phyloP scores from a whole-genome alignment of 1,284 basidiomycete species.

The Blastosporella zonata region DNA sequence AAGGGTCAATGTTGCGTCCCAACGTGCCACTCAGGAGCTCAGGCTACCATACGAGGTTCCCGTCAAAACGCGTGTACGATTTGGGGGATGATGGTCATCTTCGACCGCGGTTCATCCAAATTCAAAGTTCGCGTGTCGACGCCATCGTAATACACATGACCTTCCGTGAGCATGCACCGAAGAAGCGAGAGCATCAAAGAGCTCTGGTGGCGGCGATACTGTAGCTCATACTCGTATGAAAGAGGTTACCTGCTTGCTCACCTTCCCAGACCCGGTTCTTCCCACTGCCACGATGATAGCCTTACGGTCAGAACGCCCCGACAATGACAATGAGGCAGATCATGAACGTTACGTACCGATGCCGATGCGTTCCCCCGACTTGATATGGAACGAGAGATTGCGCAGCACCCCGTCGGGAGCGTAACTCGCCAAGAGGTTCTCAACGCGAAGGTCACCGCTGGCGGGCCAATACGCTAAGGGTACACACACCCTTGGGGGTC shows the following conservation, averaged over 20 bases:
- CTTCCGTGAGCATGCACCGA: conserved; percentile 50
- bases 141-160: conserved; percentile 53
- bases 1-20: conserved; percentile 64
- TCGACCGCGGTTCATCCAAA: conserved; percentile 57
- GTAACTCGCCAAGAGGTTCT: conserved; percentile 57
- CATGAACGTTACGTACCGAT: conserved; percentile 37
- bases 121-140: conserved; percentile 47
- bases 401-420: conserved; percentile 51
- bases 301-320: background rate
- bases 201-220: conserved; percentile 35
- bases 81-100: conserved; percentile 62
- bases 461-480: conserved; percentile 81
- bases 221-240: conserved; percentile 27
- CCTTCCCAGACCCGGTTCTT: conserved; percentile 73
- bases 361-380: conserved; percentile 60
- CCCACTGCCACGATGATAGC: conserved; percentile 48
- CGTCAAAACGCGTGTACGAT: conserved; percentile 27
- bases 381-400: conserved; percentile 50
- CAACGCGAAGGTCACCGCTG: conserved; percentile 62
- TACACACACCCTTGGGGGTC: conserved; percentile 43
- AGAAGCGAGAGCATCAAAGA: conserved; percentile 49
- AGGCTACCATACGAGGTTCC: conserved; percentile 37
- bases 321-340: background rate
- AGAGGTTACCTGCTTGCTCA: conserved; percentile 23
- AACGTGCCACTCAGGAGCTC: conserved; percentile 59